Evolutionary conservation across 306 rosid species (phyloP).

Genomic region (Alnus rubra): DNA sequence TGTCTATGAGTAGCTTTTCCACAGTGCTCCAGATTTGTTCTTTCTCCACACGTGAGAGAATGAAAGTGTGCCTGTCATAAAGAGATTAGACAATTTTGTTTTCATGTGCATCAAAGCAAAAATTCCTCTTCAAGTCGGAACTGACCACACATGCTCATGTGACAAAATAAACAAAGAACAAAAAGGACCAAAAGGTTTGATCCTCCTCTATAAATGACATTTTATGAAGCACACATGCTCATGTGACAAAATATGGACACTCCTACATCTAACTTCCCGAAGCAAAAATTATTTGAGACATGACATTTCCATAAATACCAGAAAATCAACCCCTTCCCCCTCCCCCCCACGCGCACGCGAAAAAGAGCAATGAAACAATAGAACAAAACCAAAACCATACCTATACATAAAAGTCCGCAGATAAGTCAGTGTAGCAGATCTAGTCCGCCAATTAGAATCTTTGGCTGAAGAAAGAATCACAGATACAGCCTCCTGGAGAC

Average conservation of each 20-base stretch:
- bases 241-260: background rate
- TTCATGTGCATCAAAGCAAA: conserved; percentile 20
- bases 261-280: background rate
- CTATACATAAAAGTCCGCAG: conserved; percentile 95
- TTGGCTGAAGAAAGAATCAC: conserved; percentile 82
- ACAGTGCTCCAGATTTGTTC: conserved; percentile 85
- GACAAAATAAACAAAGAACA: background rate
- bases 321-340: background rate
- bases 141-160: background rate
- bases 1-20: conserved; percentile 89
- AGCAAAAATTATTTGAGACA: background rate
- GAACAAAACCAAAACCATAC: conserved; percentile 35
- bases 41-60: conserved; percentile 69
- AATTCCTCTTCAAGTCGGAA: background rate
- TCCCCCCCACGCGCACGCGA: too few relatives aligned
- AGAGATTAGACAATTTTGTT: conserved; percentile 18
- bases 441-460: conserved; percentile 92
- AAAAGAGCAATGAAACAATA: background rate
- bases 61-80: conserved; percentile 83
- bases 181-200: background rate
- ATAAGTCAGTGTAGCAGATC: conserved; percentile 92
- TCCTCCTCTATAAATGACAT: background rate
- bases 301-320: background rate
- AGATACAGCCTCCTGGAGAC: conserved; percentile 72
- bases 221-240: background rate